Conservation (phyloP, 2,329 filamentous ascomycete genomes). For the Colletotrichum magnum region DNA sequence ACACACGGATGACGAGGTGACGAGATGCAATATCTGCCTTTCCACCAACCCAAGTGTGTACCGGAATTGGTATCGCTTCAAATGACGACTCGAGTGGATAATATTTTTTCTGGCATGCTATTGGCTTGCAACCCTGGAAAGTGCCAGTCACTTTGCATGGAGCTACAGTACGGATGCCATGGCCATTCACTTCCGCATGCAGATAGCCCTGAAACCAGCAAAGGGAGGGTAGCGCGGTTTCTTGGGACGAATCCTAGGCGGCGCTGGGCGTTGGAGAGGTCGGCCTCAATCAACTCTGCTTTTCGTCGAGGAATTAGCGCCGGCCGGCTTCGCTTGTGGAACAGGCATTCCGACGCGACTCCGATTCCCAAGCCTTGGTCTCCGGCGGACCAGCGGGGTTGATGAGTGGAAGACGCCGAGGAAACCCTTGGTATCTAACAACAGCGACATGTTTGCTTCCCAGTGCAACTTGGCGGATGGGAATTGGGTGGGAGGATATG, state of each 20-base stretch:
- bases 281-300: not conserved
- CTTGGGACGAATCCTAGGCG: conserved; percentile 27
- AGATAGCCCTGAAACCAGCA: conserved; percentile 39
- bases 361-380: not conserved
- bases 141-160: conserved; percentile 18
- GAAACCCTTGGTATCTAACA: not conserved
- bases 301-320: conserved; percentile 4
- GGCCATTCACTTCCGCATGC: conserved; percentile 36
- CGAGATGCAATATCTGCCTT: not conserved
- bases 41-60: not conserved
- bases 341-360: conserved; percentile 19
- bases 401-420: not conserved
- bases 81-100: not conserved
- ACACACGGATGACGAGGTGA: not conserved
- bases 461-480: not conserved
- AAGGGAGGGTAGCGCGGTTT: conserved; percentile 12
- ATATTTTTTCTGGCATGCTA: not conserved
- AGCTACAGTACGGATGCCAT: conserved; percentile 32
- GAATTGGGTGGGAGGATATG: not conserved
- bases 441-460: not conserved
- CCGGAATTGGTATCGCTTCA: not conserved
- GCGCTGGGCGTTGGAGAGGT: conserved; percentile 10
- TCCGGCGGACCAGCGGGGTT: not conserved
- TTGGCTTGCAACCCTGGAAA: conserved; percentile 16
- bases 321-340: not conserved